A percentile compares a stretch with the other conserved stretches of the same genome.
These are phyloP conservation scores for Eucalyptus grandis DNA, from an alignment of 345 rosid genomes.

Conservation along the genomic window DNA sequence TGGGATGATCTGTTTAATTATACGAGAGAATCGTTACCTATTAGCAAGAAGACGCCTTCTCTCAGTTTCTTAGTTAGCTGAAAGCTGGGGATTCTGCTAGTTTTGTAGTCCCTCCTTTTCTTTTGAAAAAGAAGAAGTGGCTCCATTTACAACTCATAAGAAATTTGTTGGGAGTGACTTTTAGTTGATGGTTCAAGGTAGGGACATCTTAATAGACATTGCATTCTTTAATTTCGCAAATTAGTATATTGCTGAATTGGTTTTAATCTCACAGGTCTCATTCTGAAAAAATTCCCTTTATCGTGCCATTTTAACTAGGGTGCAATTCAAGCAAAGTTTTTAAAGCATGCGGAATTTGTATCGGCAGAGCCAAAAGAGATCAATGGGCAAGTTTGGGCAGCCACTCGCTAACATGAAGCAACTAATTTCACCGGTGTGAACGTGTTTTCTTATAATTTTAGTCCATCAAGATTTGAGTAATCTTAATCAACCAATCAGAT, in stretches of 20 bases:
- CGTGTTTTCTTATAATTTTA: neutral
- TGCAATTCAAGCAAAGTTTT: neutral
- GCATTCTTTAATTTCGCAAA: neutral
- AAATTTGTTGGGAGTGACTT: neutral
- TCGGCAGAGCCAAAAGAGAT: neutral
- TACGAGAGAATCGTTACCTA: neutral
- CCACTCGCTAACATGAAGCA: neutral
- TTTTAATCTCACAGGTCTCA: neutral
- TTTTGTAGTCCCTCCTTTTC: neutral
- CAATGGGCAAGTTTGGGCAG: neutral
- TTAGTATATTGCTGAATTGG: neutral
- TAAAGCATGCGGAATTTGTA: neutral
- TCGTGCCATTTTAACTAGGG: neutral
- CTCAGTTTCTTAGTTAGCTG: neutral
- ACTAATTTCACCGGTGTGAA: neutral
- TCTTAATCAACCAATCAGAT: neutral
- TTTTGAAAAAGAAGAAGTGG: neutral
- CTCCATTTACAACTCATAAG: neutral
- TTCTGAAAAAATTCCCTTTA: neutral
- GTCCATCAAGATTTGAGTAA: neutral
- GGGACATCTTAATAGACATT: neutral
- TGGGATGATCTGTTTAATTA: neutral
- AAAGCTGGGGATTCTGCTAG: neutral
- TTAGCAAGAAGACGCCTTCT: neutral
- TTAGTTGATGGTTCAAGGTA: neutral